A percentile compares a stretch with the other conserved stretches of the same genome.
Conservation (phyloP, 306 rosid genomes). For the Fragaria ananassa region DNA sequence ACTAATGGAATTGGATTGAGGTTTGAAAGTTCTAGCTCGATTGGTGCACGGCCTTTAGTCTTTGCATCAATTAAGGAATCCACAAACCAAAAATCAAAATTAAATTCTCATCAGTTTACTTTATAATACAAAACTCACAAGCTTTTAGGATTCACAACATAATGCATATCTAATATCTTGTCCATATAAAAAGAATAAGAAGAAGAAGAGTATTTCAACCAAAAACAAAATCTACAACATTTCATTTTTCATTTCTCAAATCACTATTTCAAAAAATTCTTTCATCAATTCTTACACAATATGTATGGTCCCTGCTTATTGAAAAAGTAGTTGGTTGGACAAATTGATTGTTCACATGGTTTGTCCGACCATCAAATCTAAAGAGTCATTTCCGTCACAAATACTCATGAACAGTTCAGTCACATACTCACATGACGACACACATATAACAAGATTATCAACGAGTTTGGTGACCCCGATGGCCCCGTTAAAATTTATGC, state of each 20-base stretch:
- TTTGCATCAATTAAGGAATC: constrained; percentile 25
- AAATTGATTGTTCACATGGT: not conserved
- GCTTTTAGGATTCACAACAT: no score
- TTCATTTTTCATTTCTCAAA: not conserved
- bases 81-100: not conserved
- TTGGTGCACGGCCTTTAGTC: constrained; percentile 12
- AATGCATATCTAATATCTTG: not conserved
- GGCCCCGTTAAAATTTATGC: not conserved
- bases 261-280: not conserved
- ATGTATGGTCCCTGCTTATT: not conserved
- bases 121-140: not conserved
- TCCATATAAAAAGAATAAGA: not conserved
- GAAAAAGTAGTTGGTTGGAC: not conserved
- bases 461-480: not conserved
- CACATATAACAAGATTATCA: not conserved
- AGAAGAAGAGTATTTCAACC: no score
- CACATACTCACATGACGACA: not conserved
- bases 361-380: not conserved
- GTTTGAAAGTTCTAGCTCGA: constrained; percentile 15
- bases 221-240: not conserved
- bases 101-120: not conserved
- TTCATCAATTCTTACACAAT: not conserved
- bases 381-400: not conserved
- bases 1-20: not conserved
- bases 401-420: not conserved